phyloP scores from a whole-genome alignment of 768 basidiomycete species.

The Gyrodon lividus region DNA sequence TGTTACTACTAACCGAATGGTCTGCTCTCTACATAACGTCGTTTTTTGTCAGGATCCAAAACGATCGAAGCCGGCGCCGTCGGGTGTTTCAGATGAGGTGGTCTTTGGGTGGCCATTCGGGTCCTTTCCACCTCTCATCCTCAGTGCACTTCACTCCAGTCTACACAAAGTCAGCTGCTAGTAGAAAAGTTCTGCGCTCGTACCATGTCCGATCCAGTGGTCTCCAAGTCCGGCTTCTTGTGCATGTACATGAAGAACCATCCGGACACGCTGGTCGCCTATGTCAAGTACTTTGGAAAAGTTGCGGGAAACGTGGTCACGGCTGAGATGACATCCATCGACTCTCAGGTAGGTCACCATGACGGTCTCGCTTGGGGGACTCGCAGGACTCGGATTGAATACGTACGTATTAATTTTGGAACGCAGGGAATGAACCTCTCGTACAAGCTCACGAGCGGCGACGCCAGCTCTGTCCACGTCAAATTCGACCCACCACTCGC shows the following conservation, averaged over 20 bases:
- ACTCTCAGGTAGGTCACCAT: slow-evolving; percentile 50
- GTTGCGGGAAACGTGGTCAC: slow-evolving; percentile 51
- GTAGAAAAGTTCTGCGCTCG: no score
- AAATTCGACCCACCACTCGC: slow-evolving; percentile 68
- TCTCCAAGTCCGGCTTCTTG: slow-evolving; percentile 71
- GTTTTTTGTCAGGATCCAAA: no score
- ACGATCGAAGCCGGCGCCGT: no score
- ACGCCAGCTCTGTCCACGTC: slow-evolving; percentile 48
- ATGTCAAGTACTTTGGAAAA: slow-evolving; percentile 75
- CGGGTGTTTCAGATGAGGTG: no score
- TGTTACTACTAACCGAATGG: no score
- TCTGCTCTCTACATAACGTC: no score
- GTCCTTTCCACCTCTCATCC: no score
- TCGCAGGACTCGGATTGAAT: background rate
- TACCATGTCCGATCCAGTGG: slow-evolving; percentile 68
- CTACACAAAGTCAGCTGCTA: no score
- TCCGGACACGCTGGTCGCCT: slow-evolving; percentile 81
- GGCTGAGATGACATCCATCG: slow-evolving; percentile 72
- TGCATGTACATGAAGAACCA: slow-evolving; percentile 85
- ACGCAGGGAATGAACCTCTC: slow-evolving; percentile 66
- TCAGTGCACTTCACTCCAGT: no score
- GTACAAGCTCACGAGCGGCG: slow-evolving; percentile 53
- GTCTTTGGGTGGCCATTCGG: no score
- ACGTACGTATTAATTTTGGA: background rate
- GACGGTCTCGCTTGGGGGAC: background rate